A percentile compares a stretch with the other conserved stretches of the same genome.
phyloP scores from a whole-genome alignment of 192 early-diverging fungal genomes.

The Pecoramyces ruminantium region DNA sequence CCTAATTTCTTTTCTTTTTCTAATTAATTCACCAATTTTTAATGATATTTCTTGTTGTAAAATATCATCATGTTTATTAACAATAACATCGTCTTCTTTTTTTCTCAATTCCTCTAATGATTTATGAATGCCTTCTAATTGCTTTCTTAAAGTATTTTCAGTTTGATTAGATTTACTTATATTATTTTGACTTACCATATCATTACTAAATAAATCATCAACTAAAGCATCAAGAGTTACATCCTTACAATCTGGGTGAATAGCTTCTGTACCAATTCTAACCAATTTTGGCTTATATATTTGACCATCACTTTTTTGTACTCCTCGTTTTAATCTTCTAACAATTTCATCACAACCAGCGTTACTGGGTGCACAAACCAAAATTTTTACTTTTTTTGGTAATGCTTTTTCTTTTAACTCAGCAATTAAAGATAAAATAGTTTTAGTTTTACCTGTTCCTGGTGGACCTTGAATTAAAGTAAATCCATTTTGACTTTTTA shows the following conservation, averaged over 20 bases:
- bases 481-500: constrained; percentile 51
- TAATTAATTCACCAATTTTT: constrained; percentile 11
- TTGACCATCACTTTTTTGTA: constrained; percentile 31
- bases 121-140: constrained; percentile 9
- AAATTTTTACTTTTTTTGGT: constrained; percentile 25
- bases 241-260: constrained; percentile 55
- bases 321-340: constrained; percentile 63
- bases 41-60: neutral
- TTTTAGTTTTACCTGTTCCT: constrained; percentile 77
- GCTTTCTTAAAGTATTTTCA: constrained; percentile 6
- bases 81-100: neutral
- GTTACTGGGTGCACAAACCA: constrained; percentile 91
- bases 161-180: constrained; percentile 4
- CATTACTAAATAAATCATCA: constrained; percentile 16
- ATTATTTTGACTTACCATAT: constrained; percentile 5
- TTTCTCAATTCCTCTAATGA: constrained; percentile 12
- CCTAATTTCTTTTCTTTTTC: constrained; percentile 12
- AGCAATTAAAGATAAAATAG: constrained; percentile 69
- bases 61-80: neutral
- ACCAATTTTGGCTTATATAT: constrained; percentile 54
- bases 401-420: constrained; percentile 27
- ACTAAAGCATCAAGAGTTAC: constrained; percentile 53
- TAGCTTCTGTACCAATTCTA: constrained; percentile 62
- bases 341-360: constrained; percentile 93
- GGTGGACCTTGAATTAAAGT: constrained; percentile 69